These are phyloP conservation scores for Eutrema salsugineum DNA, from an alignment of 441 rosid genomes.

Conservation along the genomic window DNA sequence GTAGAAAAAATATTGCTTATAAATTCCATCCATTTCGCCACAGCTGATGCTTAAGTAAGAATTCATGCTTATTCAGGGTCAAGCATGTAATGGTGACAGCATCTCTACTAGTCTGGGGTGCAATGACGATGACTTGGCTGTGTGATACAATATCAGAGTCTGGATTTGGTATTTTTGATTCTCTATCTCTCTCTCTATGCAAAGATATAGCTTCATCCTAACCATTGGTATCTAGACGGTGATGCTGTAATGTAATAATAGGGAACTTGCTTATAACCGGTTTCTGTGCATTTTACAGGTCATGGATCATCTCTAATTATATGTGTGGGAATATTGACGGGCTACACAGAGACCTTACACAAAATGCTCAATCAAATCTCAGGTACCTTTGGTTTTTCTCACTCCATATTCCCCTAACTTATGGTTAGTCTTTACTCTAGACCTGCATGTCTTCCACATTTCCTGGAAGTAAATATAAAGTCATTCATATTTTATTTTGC, in stretches of 20 bases:
- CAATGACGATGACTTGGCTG: slow-evolving; percentile 91
- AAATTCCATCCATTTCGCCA: background rate
- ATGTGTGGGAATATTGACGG: slow-evolving; percentile 91
- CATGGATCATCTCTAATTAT: slow-evolving; percentile 90
- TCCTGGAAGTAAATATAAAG: background rate
- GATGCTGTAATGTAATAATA: slow-evolving; percentile 2
- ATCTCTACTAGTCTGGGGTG: slow-evolving; percentile 78
- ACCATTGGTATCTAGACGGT: background rate
- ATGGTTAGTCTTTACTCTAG: background rate
- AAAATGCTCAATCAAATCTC: slow-evolving; percentile 89
- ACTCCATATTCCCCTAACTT: background rate
- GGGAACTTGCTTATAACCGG: slow-evolving; percentile 3
- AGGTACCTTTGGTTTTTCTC: slow-evolving; percentile 40
- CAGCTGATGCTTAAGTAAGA: background rate
- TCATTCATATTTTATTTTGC: slow-evolving; percentile 21
- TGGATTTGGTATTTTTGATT: slow-evolving; percentile 73
- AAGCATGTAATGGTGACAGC: slow-evolving; percentile 87
- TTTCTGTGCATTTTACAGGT: slow-evolving; percentile 49
- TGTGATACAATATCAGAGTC: slow-evolving; percentile 93
- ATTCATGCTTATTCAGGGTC: slow-evolving; percentile 44
- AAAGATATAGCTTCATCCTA: background rate
- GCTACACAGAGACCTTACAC: slow-evolving; percentile 86
- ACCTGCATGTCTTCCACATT: background rate
- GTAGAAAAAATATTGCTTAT: background rate
- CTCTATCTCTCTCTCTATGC: background rate